phyloP scores from a whole-genome alignment of 345 rosid genomes.

The Syzygium grande region DNA sequence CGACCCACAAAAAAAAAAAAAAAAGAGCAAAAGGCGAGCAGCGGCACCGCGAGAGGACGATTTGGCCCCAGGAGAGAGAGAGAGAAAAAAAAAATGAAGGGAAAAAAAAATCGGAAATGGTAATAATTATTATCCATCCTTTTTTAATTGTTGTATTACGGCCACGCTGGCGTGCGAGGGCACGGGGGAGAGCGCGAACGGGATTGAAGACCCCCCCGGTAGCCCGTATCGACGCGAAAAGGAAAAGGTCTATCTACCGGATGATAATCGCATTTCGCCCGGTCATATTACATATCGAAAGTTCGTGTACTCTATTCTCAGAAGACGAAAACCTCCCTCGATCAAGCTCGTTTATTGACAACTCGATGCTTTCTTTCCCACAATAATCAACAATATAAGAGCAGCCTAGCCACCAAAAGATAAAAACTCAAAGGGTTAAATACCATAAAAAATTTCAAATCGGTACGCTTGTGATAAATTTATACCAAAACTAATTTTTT shows the following conservation, averaged over 20 bases:
- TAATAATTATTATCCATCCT: too few species aligned
- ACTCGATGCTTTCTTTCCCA: accelerated
- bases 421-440: too few species aligned
- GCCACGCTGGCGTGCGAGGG: too few species aligned
- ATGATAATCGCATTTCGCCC: neutral
- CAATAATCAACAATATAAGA: neutral
- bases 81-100: neutral
- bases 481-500: too few species aligned
- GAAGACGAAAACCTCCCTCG: neutral
- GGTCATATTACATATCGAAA: accelerated
- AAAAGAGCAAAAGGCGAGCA: neutral
- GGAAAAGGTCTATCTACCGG: too few species aligned
- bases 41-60: neutral
- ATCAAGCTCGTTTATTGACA: neutral
- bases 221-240: neutral
- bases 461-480: too few species aligned
- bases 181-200: too few species aligned
- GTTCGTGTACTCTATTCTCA: neutral
- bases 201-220: neutral
- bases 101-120: accelerated
- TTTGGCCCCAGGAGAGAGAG: neutral
- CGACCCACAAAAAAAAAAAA: too few species aligned
- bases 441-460: too few species aligned
- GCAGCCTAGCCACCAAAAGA: too few species aligned
- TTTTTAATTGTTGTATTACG: too few species aligned